phyloP scores from a whole-genome alignment of 2,329 filamentous ascomycete genomes.

The Macroventuria anomochaeta region DNA sequence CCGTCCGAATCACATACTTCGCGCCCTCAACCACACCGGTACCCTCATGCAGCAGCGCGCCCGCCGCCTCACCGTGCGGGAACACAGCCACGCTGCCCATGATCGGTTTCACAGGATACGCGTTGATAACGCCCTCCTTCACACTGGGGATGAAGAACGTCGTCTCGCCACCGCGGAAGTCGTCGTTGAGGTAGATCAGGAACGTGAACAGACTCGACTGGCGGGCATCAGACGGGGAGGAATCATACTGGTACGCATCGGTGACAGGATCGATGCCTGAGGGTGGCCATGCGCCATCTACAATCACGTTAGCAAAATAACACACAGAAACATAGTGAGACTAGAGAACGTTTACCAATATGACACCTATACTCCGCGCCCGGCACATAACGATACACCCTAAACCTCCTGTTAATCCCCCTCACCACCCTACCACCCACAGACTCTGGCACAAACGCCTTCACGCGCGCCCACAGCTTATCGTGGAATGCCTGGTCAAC shows the following conservation, averaged over 20 bases:
- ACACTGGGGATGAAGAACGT: conserved; percentile 72
- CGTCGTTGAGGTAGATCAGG: conserved; percentile 72
- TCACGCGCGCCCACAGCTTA: conserved; percentile 67
- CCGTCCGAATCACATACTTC: conserved; percentile 73
- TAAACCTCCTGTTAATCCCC: conserved; percentile 72
- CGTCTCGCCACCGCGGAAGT: conserved; percentile 74
- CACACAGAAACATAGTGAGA: background rate
- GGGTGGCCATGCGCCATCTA: conserved; percentile 74
- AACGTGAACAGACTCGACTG: conserved; percentile 75
- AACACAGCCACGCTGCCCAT: conserved; percentile 74
- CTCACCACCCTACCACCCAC: conserved; percentile 65
- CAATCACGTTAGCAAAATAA: conserved; percentile 3
- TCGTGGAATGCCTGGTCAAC: conserved; percentile 69
- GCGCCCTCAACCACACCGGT: conserved; percentile 72
- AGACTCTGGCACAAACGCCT: conserved; percentile 61
- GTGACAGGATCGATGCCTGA: conserved; percentile 65
- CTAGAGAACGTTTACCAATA: conserved; percentile 52
- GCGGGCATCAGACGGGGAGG: conserved; percentile 63
- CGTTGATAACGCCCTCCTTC: conserved; percentile 70
- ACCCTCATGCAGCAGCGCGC: conserved; percentile 71
- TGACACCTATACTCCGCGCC: conserved; percentile 75
- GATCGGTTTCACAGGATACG: conserved; percentile 71
- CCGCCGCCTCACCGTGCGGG: conserved; percentile 71
- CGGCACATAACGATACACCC: conserved; percentile 75
- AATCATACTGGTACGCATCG: conserved; percentile 70